Evolutionary conservation across 345 rosid species (phyloP), one percentile per base, ranked within the genome.

Genomic region (Mallotus nudiflorus): DNA sequence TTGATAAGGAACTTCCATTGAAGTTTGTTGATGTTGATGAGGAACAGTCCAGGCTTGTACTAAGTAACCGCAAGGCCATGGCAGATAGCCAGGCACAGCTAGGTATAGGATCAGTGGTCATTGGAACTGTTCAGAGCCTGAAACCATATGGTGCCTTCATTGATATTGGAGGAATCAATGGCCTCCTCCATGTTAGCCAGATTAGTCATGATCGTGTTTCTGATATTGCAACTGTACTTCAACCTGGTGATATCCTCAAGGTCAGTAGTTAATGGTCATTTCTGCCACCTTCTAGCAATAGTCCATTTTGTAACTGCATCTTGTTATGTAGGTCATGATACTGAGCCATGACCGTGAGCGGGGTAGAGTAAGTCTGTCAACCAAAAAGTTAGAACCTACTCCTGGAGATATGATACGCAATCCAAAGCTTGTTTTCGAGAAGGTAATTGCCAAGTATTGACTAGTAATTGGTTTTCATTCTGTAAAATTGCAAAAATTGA

Each of bases 361-460:
- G 79, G 97, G 96, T 74, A 80, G 97, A 77, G 97, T 95, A 75
- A 92, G 99, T 85, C 93, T 92, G 75, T 91, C 97, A 50, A 95
- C 99, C 29, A 95, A 95, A 87, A 95, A 95, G 81, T 75, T 95
- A 53, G 97, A 95, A 74, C 99, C 99, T 19, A 95, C 99, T 65
- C 99, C 99, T 0, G 97, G 97, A 53, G 97, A 95, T 78, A 95
- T 95, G 99, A 86, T 92, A 73, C 92, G 97, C 78, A 95, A 95
- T 73, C 99, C 99, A 59, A 90, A 85, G 71, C 97, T 92, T 81
- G 97, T 95, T 56, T 91, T 95, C 52, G 99, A 95, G 83, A 95
- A 95, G 99, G 99, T 95, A 80, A 75, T 45, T 44, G n/a, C n/a
- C 42, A 18, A 27, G 25, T 0, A 9, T 42, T 50, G 16, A 6